A percentile compares a stretch with the other conserved stretches of the same genome.
Evolutionary conservation across 192 early-diverging fungal species (phyloP).

Genomic region (Coemansia sp.): DNA sequence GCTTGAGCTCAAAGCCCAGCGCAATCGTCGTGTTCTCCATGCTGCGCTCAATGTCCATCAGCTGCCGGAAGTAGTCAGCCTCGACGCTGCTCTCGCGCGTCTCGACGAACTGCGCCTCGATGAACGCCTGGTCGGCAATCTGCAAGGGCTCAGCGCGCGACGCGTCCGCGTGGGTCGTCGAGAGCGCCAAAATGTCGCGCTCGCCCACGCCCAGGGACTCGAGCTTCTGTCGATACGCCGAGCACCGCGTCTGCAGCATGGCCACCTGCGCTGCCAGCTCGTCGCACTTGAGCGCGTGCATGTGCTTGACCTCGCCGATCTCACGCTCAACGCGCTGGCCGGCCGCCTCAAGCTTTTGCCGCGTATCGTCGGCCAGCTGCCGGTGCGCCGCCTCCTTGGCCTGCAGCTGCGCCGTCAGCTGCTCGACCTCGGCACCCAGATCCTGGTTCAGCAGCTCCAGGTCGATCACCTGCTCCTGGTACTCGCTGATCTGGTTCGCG

Average conservation of each 20-base stretch:
- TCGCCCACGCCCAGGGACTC: conserved; percentile 17
- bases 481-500: conserved; percentile 44
- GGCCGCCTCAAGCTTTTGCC: conserved; percentile 18
- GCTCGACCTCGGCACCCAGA: conserved; percentile 31
- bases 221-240: conserved; percentile 19
- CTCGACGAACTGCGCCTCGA: conserved; percentile 49
- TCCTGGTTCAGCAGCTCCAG: conserved; percentile 46
- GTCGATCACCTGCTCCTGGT: conserved; percentile 49
- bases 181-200: conserved; percentile 28
- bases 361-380: conserved; percentile 20
- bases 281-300: conserved; percentile 44
- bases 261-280: conserved; percentile 34
- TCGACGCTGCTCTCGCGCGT: conserved; percentile 47
- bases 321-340: conserved; percentile 32
- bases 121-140: conserved; percentile 42
- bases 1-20: conserved; percentile 48
- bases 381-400: conserved; percentile 18
- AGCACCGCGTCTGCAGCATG: conserved; percentile 23
- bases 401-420: conserved; percentile 13
- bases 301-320: conserved; percentile 28
- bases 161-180: not conserved
- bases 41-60: conserved; percentile 49
- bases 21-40: conserved; percentile 53
- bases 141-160: not conserved
- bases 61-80: conserved; percentile 42